Base-by-base conservation (phyloP, 2,329 filamentous ascomycete genomes). In the Fusarium vanettenii region DNA sequence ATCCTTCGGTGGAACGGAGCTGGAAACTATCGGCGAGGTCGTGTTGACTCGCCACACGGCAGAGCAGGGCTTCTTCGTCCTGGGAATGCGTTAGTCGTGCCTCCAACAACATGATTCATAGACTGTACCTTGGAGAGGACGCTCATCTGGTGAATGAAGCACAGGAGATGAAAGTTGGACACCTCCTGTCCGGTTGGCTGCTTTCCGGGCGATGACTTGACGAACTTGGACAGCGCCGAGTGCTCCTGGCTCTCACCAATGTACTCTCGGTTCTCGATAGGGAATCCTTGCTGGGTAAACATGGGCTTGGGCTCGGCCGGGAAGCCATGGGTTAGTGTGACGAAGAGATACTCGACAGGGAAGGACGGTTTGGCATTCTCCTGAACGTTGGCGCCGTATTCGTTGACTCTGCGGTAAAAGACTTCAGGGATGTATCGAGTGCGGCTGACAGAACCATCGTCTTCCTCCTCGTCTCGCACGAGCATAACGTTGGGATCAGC, bases 281-380 rank as follows among this genome's bases (percentile, higher is more conserved):
- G 93, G 83, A 98, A 99, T 48, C 87, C 90, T 71, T 89, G 88
- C 57, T 91, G 88, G 31, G 86, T 92, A 83, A 98, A 98, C 33
- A 92, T 84, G 14, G 95, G 95, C 66, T 91, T 92, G 5, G 94
- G 90, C 52, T 92, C 88, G 62, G 92, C 94, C 4, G 97, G 97
- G 86, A 99, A 98, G 69, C 97, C 97, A 81, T 99, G 96, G 1
- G 97, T 99, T 73, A 99, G 89, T 10, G 97, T 98, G 71, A 98
- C 94, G 66, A 98, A 92, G 37, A 99, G 89, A 82, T 98, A 99
- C 82, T 99, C 97, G 59, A 98, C 95, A 0, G 97, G 97, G 82
- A 99, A 99, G 55, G 94, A 92, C 0, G 97, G 97, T 81, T 98
- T 98, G 27, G 97, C 97, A 78, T 98, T 98, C 83, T 98, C 95